Percentiles rank a stretch among this genome's conserved stretches.
Evolutionary conservation across 2,329 filamentous ascomycete genomes (phyloP).

Genomic region (Fragosphaeria purpurea): DNA sequence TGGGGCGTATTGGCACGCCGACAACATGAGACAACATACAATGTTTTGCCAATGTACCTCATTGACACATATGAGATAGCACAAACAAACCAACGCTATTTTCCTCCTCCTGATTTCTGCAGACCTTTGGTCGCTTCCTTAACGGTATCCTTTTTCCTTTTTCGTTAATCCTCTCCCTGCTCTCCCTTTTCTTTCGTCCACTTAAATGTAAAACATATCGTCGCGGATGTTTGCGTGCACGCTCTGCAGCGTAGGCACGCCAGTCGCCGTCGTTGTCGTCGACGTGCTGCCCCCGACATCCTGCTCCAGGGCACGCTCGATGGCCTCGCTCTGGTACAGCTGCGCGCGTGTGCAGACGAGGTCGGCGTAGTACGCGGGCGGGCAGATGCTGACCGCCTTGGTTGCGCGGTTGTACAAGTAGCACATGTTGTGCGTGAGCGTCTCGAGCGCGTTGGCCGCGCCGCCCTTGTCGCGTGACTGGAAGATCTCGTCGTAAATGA

Average conservation of each 20-base stretch:
- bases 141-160: no score
- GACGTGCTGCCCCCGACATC: not conserved
- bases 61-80: no score
- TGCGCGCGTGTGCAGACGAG: constrained; percentile 70
- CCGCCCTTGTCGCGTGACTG: constrained; percentile 19
- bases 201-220: constrained; percentile 48
- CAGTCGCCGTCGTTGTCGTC: constrained; percentile 30
- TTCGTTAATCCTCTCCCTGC: no score
- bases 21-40: no score
- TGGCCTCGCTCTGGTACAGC: constrained; percentile 56
- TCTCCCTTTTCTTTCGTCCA: not conserved
- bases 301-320: constrained; percentile 30
- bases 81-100: no score
- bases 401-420: constrained; percentile 78
- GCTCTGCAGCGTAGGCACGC: constrained; percentile 27
- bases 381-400: constrained; percentile 79
- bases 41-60: no score
- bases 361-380: constrained; percentile 86
- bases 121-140: no score
- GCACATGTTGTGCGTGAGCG: constrained; percentile 67
- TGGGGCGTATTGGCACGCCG: no score
- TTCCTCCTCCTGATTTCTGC: no score
- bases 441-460: constrained; percentile 59
- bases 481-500: constrained; percentile 62
- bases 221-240: constrained; percentile 34